These are phyloP conservation scores for Pseudonectria foliicola DNA, from an alignment of 2,329 filamentous ascomycete genomes.

Conservation along the genomic window DNA sequence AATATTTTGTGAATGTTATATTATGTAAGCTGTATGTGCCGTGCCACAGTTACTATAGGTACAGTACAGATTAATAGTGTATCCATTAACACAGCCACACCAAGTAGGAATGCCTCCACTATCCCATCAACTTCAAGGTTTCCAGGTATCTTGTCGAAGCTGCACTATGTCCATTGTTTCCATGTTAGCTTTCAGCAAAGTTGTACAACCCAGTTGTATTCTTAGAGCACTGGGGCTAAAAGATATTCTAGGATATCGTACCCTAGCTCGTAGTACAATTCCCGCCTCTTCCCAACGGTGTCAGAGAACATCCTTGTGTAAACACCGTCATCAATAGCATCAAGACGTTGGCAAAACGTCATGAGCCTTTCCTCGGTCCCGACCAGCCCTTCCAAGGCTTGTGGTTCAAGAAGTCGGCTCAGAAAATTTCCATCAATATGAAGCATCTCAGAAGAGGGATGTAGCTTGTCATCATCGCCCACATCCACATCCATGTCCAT, in stretches of 20 bases:
- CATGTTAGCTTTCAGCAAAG: too few species aligned
- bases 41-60: not conserved
- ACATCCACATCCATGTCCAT: constrained; percentile 17
- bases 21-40: constrained; percentile 19
- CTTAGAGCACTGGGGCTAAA: constrained; percentile 42
- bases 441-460: constrained; percentile 39
- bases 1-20: constrained; percentile 22
- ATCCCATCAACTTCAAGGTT: not conserved
- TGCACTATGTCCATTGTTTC: too few species aligned
- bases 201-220: too few species aligned
- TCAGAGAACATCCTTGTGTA: constrained; percentile 30
- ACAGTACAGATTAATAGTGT: too few species aligned
- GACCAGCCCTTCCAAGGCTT: constrained; percentile 38
- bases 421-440: constrained; percentile 65
- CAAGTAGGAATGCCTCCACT: too few species aligned
- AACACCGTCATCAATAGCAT: constrained; percentile 39
- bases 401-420: constrained; percentile 42
- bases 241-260: constrained; percentile 50
- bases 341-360: constrained; percentile 42
- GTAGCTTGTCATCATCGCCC: constrained; percentile 30
- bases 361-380: constrained; percentile 24
- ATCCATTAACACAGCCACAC: too few species aligned
- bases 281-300: constrained; percentile 12
- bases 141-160: too few species aligned
- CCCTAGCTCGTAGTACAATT: constrained; percentile 39